These are phyloP conservation scores for Bocquillonia castaneifolia DNA, from an alignment of 441 rosid genomes.

Conservation along the genomic window DNA sequence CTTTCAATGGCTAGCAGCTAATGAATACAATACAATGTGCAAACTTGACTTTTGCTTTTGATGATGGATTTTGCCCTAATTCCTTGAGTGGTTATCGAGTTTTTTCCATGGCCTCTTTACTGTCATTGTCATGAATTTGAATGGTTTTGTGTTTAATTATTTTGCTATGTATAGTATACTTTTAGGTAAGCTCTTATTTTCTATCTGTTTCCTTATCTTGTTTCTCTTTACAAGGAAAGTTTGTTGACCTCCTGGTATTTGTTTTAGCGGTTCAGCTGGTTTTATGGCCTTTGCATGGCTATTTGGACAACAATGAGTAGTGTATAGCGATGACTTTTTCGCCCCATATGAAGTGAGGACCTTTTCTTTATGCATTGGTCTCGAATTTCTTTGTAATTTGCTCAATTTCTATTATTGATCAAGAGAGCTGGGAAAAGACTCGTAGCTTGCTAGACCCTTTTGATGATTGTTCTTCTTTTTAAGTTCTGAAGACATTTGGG, in stretches of 20 bases:
- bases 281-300: slow-evolving; percentile 12
- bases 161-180: background rate
- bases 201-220: background rate
- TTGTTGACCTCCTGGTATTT: background rate
- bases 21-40: background rate
- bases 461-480: background rate
- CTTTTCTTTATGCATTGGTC: background rate
- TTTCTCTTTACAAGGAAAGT: too few relatives aligned
- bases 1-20: slow-evolving; percentile 15
- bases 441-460: background rate
- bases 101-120: background rate
- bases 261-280: slow-evolving; percentile 9
- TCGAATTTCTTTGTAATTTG: too few relatives aligned
- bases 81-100: background rate
- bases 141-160: background rate
- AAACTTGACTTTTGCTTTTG: background rate
- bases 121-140: too few relatives aligned
- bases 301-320: background rate
- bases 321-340: background rate
- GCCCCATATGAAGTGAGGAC: too few relatives aligned
- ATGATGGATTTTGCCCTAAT: background rate
- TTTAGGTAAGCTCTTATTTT: background rate
- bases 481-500: background rate
- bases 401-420: background rate
- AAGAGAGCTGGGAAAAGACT: background rate